Conservation (phyloP, 2,329 filamentous ascomycete species). For the Curvularia spicifera region DNA sequence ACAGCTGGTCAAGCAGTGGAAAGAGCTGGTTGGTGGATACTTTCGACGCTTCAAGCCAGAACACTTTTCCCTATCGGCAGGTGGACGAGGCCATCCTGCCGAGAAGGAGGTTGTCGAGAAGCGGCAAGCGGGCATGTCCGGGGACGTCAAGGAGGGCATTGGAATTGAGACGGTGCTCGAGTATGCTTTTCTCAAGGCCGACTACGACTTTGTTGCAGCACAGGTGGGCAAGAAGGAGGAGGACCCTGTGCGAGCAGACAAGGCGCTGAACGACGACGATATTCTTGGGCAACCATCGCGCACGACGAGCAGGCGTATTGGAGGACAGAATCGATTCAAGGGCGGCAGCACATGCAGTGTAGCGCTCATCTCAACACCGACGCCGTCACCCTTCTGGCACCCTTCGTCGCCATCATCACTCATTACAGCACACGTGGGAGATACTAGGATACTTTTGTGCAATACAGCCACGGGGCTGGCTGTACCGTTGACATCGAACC, state of each 20-base stretch:
- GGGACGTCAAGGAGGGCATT: conserved; percentile 52
- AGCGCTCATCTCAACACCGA: conserved; percentile 89
- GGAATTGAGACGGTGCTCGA: conserved; percentile 80
- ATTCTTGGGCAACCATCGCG: conserved; percentile 71
- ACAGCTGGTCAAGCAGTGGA: conserved; percentile 77
- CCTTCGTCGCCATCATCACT: conserved; percentile 83
- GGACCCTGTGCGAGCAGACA: conserved; percentile 73
- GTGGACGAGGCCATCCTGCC: conserved; percentile 43
- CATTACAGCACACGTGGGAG: conserved; percentile 87
- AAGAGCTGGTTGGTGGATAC: conserved; percentile 86
- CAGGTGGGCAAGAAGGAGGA: conserved; percentile 81
- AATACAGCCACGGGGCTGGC: conserved; percentile 82
- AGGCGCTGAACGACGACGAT: conserved; percentile 83
- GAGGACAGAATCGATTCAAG: conserved; percentile 79
- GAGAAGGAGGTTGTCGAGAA: conserved; percentile 42
- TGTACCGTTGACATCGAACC: conserved; percentile 83
- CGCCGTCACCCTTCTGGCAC: conserved; percentile 93
- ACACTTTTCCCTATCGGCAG: conserved; percentile 66
- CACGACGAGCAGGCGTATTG: conserved; percentile 63
- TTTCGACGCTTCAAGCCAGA: conserved; percentile 88
- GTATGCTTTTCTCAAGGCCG: conserved; percentile 91
- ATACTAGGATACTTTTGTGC: conserved; percentile 89
- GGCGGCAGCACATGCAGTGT: conserved; percentile 93
- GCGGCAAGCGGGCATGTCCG: conserved; percentile 30
- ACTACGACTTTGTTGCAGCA: conserved; percentile 90